phyloP scores from a whole-genome alignment of 495 filamentous ascomycete genomes.

The Geoglossum glabrum region DNA sequence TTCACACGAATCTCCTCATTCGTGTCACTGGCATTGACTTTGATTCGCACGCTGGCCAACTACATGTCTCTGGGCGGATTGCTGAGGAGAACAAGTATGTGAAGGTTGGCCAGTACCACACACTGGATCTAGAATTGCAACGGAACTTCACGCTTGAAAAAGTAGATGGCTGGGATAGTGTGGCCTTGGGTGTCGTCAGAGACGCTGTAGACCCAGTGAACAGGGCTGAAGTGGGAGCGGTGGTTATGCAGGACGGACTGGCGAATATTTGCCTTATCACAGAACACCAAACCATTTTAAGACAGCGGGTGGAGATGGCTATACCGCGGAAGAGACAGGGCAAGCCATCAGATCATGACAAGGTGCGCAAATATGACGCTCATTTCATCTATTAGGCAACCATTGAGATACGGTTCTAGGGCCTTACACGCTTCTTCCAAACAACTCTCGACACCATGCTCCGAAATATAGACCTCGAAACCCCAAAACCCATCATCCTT shows the following conservation, averaged over 20 bases:
- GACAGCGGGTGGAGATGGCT: constrained; percentile 65
- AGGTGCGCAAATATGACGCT: constrained; percentile 14
- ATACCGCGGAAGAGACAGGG: constrained; percentile 60
- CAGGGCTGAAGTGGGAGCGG: constrained; percentile 56
- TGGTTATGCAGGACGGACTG: constrained; percentile 85
- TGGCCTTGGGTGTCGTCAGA: constrained; percentile 55
- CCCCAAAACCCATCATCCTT: constrained; percentile 53
- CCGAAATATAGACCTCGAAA: constrained; percentile 55
- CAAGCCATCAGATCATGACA: constrained; percentile 41
- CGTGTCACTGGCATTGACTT: constrained; percentile 73
- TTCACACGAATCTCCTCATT: constrained; percentile 63
- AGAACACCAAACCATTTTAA: constrained; percentile 70
- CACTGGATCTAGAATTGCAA: constrained; percentile 73
- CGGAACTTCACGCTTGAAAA: constrained; percentile 75
- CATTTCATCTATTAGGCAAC: neutral
- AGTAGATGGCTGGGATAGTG: constrained; percentile 71
- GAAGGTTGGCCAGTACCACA: constrained; percentile 70
- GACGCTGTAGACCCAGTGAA: constrained; percentile 47
- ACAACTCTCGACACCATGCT: constrained; percentile 56
- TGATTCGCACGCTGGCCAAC: constrained; percentile 59
- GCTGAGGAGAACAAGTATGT: constrained; percentile 67
- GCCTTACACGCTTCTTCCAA: constrained; percentile 62
- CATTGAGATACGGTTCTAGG: constrained; percentile 18
- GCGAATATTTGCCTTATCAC: constrained; percentile 90
- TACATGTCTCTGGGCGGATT: constrained; percentile 73